Percentiles rank a stretch among this genome's conserved stretches.
Conservation (phyloP, 2,329 filamentous ascomycete genomes). For the Pseudogymnoascus destructans region DNA sequence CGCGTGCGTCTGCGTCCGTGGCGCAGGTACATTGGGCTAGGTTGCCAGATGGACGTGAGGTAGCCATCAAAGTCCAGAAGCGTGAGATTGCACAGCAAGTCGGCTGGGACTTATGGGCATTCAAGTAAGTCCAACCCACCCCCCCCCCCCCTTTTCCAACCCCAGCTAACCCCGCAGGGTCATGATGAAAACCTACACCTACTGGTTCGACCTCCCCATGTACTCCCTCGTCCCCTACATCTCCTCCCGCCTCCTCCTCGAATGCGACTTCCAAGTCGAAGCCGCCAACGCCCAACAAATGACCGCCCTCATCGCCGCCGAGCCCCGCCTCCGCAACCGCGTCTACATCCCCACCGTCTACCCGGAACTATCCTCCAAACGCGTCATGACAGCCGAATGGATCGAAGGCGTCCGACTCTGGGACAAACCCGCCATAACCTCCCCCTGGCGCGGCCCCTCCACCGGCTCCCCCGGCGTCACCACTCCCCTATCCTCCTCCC, state of each 20-base stretch:
- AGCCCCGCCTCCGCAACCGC: conserved; percentile 61
- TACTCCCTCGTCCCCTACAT: conserved; percentile 88
- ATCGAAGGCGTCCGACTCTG: conserved; percentile 88
- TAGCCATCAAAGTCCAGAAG: conserved; percentile 95
- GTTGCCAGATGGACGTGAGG: conserved; percentile 72
- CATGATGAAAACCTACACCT: conserved; percentile 69
- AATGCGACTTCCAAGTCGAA: conserved; percentile 91
- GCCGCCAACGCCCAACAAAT: conserved; percentile 79
- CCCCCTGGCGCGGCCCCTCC: conserved; percentile 65
- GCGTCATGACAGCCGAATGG: conserved; percentile 93
- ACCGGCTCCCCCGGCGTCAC: conserved; percentile 67
- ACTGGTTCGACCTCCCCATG: conserved; percentile 84
- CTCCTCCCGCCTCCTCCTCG: conserved; percentile 76
- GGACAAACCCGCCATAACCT: conserved; percentile 74
- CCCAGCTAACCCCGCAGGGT: conserved; percentile 36
- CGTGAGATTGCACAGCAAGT: conserved; percentile 84
- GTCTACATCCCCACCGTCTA: conserved; percentile 86
- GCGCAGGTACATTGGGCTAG: conserved; percentile 95
- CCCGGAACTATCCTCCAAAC: conserved; percentile 64
- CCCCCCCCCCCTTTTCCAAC: conserved; percentile 10
- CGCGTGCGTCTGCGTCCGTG: conserved; percentile 64
- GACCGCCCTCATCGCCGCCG: conserved; percentile 59
- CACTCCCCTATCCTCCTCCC: conserved; percentile 34
- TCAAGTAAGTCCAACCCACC: conserved; percentile 47
- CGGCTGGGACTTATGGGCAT: conserved; percentile 89